Percentiles rank a stretch among this genome's conserved stretches.
These are phyloP conservation scores for Punctularia strigosozonata DNA, from an alignment of 768 basidiomycete genomes.

Conservation along the genomic window DNA sequence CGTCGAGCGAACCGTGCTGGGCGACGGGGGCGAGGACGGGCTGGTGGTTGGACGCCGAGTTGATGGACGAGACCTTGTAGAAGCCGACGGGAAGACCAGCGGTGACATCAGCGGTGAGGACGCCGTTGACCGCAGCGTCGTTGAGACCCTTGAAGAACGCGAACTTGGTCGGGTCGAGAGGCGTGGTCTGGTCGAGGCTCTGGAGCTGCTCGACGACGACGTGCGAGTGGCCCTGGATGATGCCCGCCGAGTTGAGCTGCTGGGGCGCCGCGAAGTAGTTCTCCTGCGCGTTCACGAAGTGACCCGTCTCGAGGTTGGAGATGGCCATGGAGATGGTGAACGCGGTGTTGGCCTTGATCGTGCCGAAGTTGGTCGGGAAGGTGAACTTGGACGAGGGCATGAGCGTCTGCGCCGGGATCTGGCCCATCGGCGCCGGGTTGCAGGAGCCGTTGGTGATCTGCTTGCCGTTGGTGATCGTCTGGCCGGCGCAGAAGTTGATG, in stretches of 20 bases:
- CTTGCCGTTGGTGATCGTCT: conserved; percentile 42
- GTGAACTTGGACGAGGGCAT: conserved; percentile 40
- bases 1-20: conserved; percentile 29
- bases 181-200: conserved; percentile 27
- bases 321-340: conserved; percentile 44
- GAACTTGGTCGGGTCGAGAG: conserved; percentile 39
- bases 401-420: conserved; percentile 33
- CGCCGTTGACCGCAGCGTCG: conserved; percentile 19
- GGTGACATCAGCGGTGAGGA: conserved; percentile 17
- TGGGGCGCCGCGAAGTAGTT: conserved; percentile 50
- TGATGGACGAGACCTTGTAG: conserved; percentile 7
- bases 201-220: conserved; percentile 39
- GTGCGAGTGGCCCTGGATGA: conserved; percentile 47
- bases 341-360: conserved; percentile 29
- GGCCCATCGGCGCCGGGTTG: conserved; percentile 47
- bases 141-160: conserved; percentile 48
- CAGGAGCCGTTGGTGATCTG: conserved; percentile 43
- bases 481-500: conserved; percentile 40
- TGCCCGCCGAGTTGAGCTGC: conserved; percentile 35
- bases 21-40: conserved; percentile 22
- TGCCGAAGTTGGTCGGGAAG: conserved; percentile 27
- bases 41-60: conserved; percentile 27
- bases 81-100: conserved; percentile 20
- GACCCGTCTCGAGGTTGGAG: conserved; percentile 33
- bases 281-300: conserved; percentile 42